These are phyloP conservation scores for Cystobasidium ongulense DNA, from an alignment of 768 basidiomycete genomes.

Conservation along the genomic window DNA sequence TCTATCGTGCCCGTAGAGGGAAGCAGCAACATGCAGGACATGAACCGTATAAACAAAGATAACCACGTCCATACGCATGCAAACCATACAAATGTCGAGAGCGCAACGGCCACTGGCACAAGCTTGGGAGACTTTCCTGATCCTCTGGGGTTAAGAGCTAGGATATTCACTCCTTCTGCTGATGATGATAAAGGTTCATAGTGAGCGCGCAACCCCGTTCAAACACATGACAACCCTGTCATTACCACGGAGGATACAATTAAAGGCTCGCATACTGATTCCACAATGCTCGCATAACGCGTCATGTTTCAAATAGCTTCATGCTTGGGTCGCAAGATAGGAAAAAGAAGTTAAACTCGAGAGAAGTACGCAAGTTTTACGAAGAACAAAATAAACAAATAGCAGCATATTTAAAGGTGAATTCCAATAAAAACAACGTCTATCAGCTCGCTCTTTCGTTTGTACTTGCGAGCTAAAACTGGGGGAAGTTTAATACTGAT, in stretches of 20 bases:
- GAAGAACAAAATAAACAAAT: slow-evolving; percentile 34
- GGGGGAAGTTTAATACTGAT: no score
- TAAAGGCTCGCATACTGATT: no score
- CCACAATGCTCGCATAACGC: no score
- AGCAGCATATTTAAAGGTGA: slow-evolving; percentile 26
- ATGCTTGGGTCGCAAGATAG: not conserved
- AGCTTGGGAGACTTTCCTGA: not conserved
- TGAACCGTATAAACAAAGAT: not conserved
- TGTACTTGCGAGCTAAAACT: no score
- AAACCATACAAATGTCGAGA: not conserved
- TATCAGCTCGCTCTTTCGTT: not conserved
- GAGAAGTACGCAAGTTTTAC: slow-evolving; percentile 17
- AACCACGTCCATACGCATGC: not conserved
- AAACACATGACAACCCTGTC: not conserved
- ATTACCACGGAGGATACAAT: not conserved
- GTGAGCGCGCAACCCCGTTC: not conserved
- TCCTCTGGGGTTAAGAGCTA: not conserved
- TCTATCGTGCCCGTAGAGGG: not conserved
- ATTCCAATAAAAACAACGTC: not conserved
- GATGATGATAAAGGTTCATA: slow-evolving; percentile 7
- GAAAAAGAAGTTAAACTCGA: not conserved
- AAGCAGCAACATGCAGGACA: not conserved
- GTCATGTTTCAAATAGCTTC: not conserved
- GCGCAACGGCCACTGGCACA: not conserved
- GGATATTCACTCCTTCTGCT: not conserved